Conservation (phyloP, 305 asterid genomes). For the Withania somnifera region DNA sequence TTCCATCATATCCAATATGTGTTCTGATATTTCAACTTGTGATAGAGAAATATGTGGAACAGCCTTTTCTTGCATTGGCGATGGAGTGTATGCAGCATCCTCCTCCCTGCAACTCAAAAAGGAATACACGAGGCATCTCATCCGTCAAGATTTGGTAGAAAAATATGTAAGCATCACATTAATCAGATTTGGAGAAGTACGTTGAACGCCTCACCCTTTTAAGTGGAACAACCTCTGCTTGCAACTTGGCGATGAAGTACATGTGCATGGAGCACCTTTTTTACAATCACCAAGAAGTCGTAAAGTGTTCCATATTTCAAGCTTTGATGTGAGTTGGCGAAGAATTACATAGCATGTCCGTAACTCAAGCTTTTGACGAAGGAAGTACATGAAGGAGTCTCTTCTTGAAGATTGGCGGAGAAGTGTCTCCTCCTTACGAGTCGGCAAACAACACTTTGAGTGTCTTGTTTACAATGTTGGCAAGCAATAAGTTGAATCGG, state of each 20-base stretch:
- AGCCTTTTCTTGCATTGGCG: neutral
- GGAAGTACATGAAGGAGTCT: neutral
- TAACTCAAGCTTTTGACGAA: neutral
- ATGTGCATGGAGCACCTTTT: neutral
- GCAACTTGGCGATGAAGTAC: neutral
- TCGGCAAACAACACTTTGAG: too few species aligned
- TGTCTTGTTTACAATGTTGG: too few species aligned
- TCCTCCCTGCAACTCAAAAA: neutral
- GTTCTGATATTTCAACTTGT: neutral
- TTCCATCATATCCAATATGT: neutral
- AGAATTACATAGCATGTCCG: neutral
- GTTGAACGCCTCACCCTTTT: neutral
- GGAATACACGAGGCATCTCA: neutral
- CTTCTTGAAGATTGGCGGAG: neutral
- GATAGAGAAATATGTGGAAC: neutral
- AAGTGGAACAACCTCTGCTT: neutral
- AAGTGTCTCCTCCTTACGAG: neutral
- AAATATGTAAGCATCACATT: neutral
- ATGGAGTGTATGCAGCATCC: neutral
- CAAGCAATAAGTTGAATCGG: too few species aligned
- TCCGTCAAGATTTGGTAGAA: neutral
- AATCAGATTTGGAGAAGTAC: neutral
- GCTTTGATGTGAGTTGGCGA: neutral
- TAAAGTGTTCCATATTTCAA: neutral
- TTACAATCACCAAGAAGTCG: neutral